A percentile compares a stretch with the other conserved stretches of the same genome.
Evolutionary conservation across 306 rosid genomes (phyloP).

Genomic region (Vigna mungo): DNA sequence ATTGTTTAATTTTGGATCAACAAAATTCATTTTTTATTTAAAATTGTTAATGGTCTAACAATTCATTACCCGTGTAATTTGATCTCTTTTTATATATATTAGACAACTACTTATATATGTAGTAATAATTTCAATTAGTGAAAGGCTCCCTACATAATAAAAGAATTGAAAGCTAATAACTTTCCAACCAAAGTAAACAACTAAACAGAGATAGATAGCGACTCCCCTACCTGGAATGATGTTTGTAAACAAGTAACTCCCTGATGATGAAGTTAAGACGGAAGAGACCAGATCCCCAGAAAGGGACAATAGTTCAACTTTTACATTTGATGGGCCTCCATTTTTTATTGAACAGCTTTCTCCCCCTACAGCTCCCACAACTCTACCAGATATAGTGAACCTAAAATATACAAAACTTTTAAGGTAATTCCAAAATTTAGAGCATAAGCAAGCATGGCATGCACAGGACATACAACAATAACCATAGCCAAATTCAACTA

Average conservation of each 20-base stretch:
- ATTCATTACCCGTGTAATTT: no score
- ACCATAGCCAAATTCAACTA: background rate
- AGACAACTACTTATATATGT: background rate
- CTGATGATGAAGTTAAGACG: conserved; percentile 72
- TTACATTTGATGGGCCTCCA: conserved; percentile 90
- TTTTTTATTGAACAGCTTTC: conserved; percentile 72
- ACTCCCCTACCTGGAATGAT: conserved; percentile 78
- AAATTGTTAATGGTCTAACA: no score
- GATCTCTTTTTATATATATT: background rate
- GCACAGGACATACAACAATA: conserved; percentile 27
- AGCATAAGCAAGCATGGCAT: conserved; percentile 29
- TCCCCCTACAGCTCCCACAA: conserved; percentile 90
- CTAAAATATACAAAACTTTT: conserved; percentile 54
- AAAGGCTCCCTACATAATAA: conserved; percentile 24
- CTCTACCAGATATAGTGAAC: conserved; percentile 90
- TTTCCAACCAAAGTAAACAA: conserved; percentile 38
- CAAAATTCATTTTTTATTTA: no score
- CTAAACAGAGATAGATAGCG: conserved; percentile 9
- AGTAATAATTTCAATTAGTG: conserved; percentile 32
- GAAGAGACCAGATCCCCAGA: conserved; percentile 71
- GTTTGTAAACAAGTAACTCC: conserved; percentile 81
- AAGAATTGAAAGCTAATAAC: conserved; percentile 26
- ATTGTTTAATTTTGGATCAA: no score
- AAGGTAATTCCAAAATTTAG: conserved; percentile 36
- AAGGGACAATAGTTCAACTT: conserved; percentile 77